Base-by-base conservation (phyloP, 2,329 filamentous ascomycete species). In the Colletotrichum tabaci region DNA sequence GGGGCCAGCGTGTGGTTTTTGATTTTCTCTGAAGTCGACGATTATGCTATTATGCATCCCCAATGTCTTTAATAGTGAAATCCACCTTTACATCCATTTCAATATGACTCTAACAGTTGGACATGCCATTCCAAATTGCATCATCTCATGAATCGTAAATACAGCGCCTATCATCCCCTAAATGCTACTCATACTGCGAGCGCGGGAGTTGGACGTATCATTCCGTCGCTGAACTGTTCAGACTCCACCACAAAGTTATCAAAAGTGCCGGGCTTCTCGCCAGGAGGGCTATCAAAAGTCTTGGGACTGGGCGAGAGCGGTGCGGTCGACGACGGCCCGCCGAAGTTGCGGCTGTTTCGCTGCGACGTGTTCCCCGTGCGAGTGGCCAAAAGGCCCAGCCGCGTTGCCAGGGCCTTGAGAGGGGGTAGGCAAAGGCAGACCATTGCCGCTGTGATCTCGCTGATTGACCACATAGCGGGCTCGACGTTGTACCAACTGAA, bases 391-490 rank as follows among this genome's bases (percentile, higher is more conserved):
- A 62, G 15, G 7, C 68, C 68, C 57, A 71, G 23, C 4, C 58
- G 58, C 12, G 53, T 30, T n/a, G 60, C 58, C 1, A 71, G 65
- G n/a, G 58, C 65, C 46, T 63, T 71, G 3, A 77, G 64, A 13
- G 76, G 74, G 12, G 75, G 74, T 9, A 77, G 69, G 49, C 74
- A 76, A 44, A 75, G 73, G 42, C 76, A 77, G 3, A 73, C 58
- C 15, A 77, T 66, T 42, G 74, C 75, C 15, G 72, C 73, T 8
- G 73, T 61, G 38, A 77, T 46, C 67, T 77, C 76, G 30, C 70
- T 71, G 12, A 77, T 30, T 21, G 76, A 77, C 73, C 75, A 76
- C 21, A 69, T 35, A 8, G 76, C 74, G 13, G 77, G 74, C 18
- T 74, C 74, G 18, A 78, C 71, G 68, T 74, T 77, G 21, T 65